A percentile compares a stretch with the other conserved stretches of the same genome.
phyloP scores from a whole-genome alignment of 345 rosid genomes.

The Linum tenue region DNA sequence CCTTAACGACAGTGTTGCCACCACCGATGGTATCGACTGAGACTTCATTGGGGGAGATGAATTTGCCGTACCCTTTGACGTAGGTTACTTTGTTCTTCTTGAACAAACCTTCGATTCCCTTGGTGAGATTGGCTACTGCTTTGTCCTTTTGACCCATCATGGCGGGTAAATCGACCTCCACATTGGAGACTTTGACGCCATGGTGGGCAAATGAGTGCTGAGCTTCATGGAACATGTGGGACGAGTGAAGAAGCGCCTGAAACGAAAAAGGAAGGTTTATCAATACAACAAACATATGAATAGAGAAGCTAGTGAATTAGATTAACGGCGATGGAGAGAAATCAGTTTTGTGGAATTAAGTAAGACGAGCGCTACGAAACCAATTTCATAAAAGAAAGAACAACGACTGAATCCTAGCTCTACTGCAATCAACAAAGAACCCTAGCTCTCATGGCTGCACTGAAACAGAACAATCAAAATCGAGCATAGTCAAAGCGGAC shows the following conservation, averaged over 20 bases:
- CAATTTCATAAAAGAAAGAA: no score
- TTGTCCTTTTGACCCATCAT: slow-evolving; percentile 97
- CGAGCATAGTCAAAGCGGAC: no score
- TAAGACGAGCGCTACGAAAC: neutral
- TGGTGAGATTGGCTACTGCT: slow-evolving; percentile 74
- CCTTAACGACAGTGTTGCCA: slow-evolving; percentile 65
- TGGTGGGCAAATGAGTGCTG: slow-evolving; percentile 71
- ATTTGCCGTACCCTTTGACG: slow-evolving; percentile 91
- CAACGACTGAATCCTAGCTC: no score
- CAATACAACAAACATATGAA: neutral
- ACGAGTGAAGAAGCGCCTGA: slow-evolving; percentile 98
- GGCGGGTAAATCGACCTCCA: slow-evolving; percentile 90
- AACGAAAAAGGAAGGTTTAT: neutral
- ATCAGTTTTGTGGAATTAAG: neutral
- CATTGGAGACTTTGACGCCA: slow-evolving; percentile 81
- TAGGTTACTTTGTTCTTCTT: slow-evolving; percentile 95
- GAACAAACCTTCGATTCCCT: slow-evolving; percentile 91
- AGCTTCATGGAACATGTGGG: slow-evolving; percentile 98
- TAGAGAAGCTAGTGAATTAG: neutral
- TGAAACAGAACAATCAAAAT: neutral
- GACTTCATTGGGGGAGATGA: slow-evolving; percentile 75
- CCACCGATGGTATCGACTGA: slow-evolving; percentile 84
- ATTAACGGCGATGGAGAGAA: no score
- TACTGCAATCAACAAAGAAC: no score
- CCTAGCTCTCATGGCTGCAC: neutral